phyloP scores from a whole-genome alignment of 805 yeast genomes.

The Metschnikowia vanudenii region DNA sequence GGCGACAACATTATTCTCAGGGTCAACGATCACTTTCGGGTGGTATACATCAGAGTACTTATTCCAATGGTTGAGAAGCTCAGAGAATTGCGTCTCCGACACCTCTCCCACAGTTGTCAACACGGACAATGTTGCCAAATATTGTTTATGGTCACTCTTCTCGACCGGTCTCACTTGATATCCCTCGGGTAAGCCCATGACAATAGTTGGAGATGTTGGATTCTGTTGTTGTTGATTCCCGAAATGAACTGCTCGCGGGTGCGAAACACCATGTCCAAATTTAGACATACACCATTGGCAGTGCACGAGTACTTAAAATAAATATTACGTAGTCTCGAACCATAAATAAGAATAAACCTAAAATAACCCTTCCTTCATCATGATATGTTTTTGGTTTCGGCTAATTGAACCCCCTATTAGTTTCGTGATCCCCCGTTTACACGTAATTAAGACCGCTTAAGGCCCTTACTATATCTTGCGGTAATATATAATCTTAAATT shows the following conservation, averaged over 20 bases:
- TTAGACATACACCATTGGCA: background rate
- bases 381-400: too few species aligned
- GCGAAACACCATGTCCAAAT: slow-evolving; percentile 4
- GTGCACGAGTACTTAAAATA: background rate
- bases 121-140: slow-evolving; percentile 58
- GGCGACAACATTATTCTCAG: slow-evolving; percentile 60
- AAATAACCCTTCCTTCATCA: too few species aligned
- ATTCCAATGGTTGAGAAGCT: slow-evolving; percentile 60
- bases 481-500: too few species aligned
- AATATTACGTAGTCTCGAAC: too few species aligned
- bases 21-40: slow-evolving; percentile 65
- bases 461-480: too few species aligned
- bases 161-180: slow-evolving; percentile 62
- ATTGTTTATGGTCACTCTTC: slow-evolving; percentile 56
- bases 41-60: slow-evolving; percentile 53
- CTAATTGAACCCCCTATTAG: too few species aligned
- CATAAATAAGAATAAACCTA: too few species aligned
- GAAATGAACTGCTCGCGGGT: background rate
- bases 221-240: background rate
- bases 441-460: too few species aligned
- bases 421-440: too few species aligned
- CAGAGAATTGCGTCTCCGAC: slow-evolving; percentile 46
- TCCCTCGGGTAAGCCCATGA: slow-evolving; percentile 53
- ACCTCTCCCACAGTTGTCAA: slow-evolving; percentile 85
- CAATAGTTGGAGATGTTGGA: background rate